phyloP scores from a whole-genome alignment of 257 asterid genomes.

The Solanum corneliomulleri region DNA sequence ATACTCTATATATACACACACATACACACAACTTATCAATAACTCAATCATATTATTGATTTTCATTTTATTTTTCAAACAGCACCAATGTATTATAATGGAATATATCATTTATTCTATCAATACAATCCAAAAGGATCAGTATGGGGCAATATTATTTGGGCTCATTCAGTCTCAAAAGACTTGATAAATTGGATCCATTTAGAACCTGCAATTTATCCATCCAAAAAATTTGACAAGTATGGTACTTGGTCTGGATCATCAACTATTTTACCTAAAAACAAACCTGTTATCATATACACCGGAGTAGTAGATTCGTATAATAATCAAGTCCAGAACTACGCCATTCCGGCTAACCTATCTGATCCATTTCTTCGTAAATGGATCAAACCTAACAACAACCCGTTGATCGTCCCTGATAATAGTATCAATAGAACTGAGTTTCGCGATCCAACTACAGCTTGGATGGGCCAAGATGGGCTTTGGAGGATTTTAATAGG shows the following conservation, averaged over 20 bases:
- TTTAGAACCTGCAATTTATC: conserved; percentile 22
- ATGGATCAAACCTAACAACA: conserved; percentile 41
- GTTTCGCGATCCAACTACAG: conserved; percentile 54
- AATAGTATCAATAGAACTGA: conserved; percentile 13
- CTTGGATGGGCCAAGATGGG: conserved; percentile 35
- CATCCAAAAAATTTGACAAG: conserved; percentile 25
- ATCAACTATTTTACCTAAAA: conserved; percentile 29
- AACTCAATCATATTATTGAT: neutral
- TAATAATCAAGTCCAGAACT: conserved; percentile 31
- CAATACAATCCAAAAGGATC: conserved; percentile 43
- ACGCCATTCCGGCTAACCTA: conserved; percentile 25
- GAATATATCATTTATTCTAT: conserved; percentile 37
- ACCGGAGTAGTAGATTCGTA: conserved; percentile 28
- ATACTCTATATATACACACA: neutral
- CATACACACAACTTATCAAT: neutral
- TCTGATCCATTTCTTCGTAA: conserved; percentile 32
- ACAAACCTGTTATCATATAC: conserved; percentile 30
- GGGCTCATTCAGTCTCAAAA: conserved; percentile 42
- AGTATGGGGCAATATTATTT: conserved; percentile 33
- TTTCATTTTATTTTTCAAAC: neutral
- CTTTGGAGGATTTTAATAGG: conserved; percentile 29
- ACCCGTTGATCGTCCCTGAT: conserved; percentile 23
- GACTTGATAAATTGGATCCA: conserved; percentile 34
- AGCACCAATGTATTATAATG: conserved; percentile 43
- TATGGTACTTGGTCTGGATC: conserved; percentile 49